Conservation (phyloP, 1,284 basidiomycete species). For the Moesziomyces parantarcticus region DNA sequence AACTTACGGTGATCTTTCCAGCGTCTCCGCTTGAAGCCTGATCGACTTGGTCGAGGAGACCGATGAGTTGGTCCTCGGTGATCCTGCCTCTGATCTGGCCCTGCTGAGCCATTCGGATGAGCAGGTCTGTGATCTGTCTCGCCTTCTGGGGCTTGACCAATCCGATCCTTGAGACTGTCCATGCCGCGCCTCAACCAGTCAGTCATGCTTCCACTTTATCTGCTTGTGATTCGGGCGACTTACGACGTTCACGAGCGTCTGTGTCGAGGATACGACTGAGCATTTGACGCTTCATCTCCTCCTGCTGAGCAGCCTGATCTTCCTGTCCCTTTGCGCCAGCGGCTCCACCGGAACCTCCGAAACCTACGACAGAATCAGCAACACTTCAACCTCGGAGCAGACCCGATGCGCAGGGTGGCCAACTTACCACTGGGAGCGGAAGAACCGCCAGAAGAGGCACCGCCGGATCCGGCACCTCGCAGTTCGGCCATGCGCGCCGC, state of each 20-base stretch:
- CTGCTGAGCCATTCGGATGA: constrained; percentile 88
- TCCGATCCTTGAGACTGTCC: constrained; percentile 86
- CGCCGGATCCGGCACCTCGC: constrained; percentile 33
- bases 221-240: constrained; percentile 68
- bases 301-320: constrained; percentile 66
- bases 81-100: constrained; percentile 90
- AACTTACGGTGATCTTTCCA: constrained; percentile 64
- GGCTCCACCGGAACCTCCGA: constrained; percentile 45
- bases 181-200: no score
- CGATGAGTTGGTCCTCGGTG: constrained; percentile 88
- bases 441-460: constrained; percentile 20
- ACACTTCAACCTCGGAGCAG: neutral
- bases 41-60: constrained; percentile 87
- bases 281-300: constrained; percentile 73
- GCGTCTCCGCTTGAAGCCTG: constrained; percentile 47
- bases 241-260: constrained; percentile 89
- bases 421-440: constrained; percentile 23
- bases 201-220: no score
- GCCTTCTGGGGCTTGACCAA: constrained; percentile 91
- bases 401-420: neutral
- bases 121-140: constrained; percentile 83
- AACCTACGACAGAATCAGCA: constrained; percentile 8
- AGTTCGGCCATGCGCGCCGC: constrained; percentile 65
- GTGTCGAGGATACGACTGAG: constrained; percentile 88
- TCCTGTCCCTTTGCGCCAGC: constrained; percentile 61